These are phyloP conservation scores for Penicillium sp. DNA, from an alignment of 2,329 filamentous ascomycete species.

Conservation along the genomic window DNA sequence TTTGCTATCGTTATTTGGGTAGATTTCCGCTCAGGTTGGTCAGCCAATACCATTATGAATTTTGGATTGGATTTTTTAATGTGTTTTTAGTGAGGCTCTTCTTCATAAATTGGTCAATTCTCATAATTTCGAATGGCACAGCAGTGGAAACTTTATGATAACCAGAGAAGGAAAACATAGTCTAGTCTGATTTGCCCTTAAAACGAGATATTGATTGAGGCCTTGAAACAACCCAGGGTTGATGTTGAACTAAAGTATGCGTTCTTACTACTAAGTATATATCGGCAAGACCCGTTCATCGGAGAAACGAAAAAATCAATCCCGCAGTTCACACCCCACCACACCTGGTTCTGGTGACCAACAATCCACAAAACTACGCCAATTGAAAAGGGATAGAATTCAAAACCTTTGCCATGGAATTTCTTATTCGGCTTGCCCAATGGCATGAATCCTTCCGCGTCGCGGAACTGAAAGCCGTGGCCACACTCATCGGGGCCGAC, in stretches of 20 bases:
- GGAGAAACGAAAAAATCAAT: conserved; percentile 3
- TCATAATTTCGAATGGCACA: background rate
- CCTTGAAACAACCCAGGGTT: background rate
- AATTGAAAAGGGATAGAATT: background rate
- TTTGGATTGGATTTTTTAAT: background rate
- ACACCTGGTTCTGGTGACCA: background rate
- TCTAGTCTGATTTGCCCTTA: background rate
- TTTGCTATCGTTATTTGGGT: background rate
- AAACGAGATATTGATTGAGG: background rate
- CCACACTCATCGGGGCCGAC: conserved; percentile 64
- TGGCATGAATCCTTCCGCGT: conserved; percentile 86
- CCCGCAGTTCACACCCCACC: conserved; percentile 1
- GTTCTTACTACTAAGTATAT: background rate
- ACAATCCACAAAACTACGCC: background rate
- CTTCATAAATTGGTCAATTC: background rate
- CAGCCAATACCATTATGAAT: background rate
- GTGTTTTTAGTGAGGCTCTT: background rate
- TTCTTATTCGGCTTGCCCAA: conserved; percentile 86
- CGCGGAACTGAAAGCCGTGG: conserved; percentile 80
- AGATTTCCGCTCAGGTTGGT: background rate
- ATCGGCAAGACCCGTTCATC: background rate
- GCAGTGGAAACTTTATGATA: background rate
- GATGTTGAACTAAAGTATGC: background rate
- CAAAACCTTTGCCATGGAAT: conserved; percentile 57
- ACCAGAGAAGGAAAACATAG: background rate